Evolutionary conservation across 2,329 filamentous ascomycete genomes (phyloP), one percentile per base, ranked within the genome.

Genomic region (Pseudocercospora fijiensis): DNA sequence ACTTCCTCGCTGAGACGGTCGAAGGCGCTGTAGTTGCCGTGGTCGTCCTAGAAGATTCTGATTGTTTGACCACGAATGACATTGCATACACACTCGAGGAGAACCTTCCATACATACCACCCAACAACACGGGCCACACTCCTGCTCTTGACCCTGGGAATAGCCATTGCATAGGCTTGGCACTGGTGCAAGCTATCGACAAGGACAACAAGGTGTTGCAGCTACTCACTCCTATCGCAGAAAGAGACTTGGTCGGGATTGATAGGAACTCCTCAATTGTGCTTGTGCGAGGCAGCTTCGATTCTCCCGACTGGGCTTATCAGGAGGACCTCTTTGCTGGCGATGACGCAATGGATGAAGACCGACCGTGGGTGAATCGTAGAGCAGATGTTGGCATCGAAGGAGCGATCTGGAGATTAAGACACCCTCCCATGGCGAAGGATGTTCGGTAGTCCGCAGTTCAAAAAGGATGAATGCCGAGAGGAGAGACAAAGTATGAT

Each of bases 161-260:
- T 70, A 89, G 86, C 0, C 79, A 79, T 22, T 81, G 85, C 13
- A 75, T 91, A 3, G 89, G 89, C 1, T 78, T 90, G 1, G 89
- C 85, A 0, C 80, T 94, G 8, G 76, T 95, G n/a, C 84, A 89
- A 1, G 89, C 87, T 4, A 86, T 93, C 63, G 88, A 93, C 71
- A 71, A 77, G 0, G 73, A 76, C 22, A 80, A 77, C 0, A 78
- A 81, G 3, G 74, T 80, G 5, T 76, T 94, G 3, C 87, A 92
- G 63, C 71, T 94, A 1, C 73, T 92, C 1, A 89, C 88, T 0
- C 89, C 90, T 0, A 79, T 88, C 1, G 67, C 74, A 5, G 71
- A 75, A 27, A 73, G 33, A 5, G 65, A 74, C 10, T 68, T 74
- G 16, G 67, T 64, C 3, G 47, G 24, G 2, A 58, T 74, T 24